Conservation (phyloP, 176 grass and related monocot species). For the Paspalum notatum region DNA sequence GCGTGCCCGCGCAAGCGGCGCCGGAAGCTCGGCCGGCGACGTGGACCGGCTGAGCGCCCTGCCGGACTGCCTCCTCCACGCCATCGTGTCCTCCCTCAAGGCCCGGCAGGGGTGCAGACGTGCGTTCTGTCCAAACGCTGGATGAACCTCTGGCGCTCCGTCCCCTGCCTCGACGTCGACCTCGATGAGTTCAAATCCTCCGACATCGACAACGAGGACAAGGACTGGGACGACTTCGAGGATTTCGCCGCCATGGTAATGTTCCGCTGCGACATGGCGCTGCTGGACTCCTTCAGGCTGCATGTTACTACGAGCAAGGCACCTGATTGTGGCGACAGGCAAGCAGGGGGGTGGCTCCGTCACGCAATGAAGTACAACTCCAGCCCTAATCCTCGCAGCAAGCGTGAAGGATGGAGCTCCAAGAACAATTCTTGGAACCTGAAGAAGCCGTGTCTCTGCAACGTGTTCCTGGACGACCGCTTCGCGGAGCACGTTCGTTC, state of each 20-base stretch:
- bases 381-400: too few relatives aligned
- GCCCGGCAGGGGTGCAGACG: conserved; percentile 12
- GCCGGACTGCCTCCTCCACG: conserved; percentile 17
- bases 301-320: not conserved
- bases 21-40: not conserved
- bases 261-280: not conserved
- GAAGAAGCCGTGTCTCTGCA: not conserved
- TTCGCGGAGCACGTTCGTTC: conserved; percentile 2
- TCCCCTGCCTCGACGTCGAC: too few relatives aligned
- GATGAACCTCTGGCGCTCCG: not conserved
- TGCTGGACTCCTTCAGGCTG: not conserved
- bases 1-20: not conserved
- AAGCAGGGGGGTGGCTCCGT: conserved; percentile 23
- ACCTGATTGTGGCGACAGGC: not conserved
- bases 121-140: not conserved
- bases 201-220: too few relatives aligned
- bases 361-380: conserved; percentile 23
- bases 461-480: not conserved
- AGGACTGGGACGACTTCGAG: not conserved
- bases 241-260: conserved; percentile 10
- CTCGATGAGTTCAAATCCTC: too few relatives aligned
- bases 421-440: conserved; percentile 13
- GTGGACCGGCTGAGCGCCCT: not conserved
- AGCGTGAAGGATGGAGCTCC: too few relatives aligned
- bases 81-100: conserved; percentile 1